Percentiles rank a stretch among this genome's conserved stretches.
Conservation (phyloP, 1,284 basidiomycete genomes). For the Pholiota adiposa region DNA sequence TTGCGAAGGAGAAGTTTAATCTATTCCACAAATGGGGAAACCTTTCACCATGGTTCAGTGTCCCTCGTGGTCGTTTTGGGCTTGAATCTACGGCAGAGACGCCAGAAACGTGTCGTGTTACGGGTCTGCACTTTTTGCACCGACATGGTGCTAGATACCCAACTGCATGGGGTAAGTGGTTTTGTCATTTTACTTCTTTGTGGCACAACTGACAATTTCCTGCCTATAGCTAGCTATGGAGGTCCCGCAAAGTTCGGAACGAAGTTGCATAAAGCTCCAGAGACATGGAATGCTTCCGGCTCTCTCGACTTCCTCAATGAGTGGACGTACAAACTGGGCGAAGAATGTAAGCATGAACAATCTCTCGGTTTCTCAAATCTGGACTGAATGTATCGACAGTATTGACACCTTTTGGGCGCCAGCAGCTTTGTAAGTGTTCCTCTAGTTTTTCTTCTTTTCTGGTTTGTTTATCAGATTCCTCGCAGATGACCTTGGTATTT, state of each 20-base stretch:
- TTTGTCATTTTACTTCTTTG: constrained; percentile 2
- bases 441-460: background rate
- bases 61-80: constrained; percentile 71
- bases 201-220: background rate
- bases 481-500: constrained; percentile 71
- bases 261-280: constrained; percentile 57
- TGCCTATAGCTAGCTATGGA: constrained; percentile 57
- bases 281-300: constrained; percentile 65
- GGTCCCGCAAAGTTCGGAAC: constrained; percentile 68
- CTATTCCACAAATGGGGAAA: constrained; percentile 84
- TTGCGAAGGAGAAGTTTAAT: constrained; percentile 49
- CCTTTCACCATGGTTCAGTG: constrained; percentile 84
- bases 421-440: constrained; percentile 67
- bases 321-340: constrained; percentile 83
- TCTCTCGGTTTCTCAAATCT: constrained; percentile 2
- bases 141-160: constrained; percentile 84
- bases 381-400: constrained; percentile 42
- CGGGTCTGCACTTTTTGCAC: constrained; percentile 78
- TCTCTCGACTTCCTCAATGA: constrained; percentile 75
- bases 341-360: constrained; percentile 57
- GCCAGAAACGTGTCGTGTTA: constrained; percentile 72
- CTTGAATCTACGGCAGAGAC: constrained; percentile 70
- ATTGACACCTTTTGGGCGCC: constrained; percentile 81
- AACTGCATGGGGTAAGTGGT: constrained; percentile 65
- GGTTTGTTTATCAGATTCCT: background rate